A percentile compares a stretch with the other conserved stretches of the same genome.
phyloP scores from a whole-genome alignment of 768 basidiomycete genomes.

The Russula ochroleuca region DNA sequence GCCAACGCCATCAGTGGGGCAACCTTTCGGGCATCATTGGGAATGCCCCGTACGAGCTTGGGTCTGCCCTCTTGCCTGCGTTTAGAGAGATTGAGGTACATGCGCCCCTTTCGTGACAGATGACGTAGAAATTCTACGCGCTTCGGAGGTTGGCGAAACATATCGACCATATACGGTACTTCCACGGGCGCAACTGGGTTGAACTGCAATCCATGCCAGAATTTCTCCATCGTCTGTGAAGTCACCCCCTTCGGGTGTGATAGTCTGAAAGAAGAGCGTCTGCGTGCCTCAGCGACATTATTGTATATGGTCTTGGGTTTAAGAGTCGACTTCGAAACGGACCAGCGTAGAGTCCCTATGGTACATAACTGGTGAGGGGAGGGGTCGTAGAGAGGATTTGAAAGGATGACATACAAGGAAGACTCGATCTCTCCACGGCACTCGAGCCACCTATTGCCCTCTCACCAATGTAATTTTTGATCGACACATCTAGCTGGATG shows the following conservation, averaged over 20 bases:
- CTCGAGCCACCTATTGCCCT: slow-evolving; percentile 36
- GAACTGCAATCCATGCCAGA: slow-evolving; percentile 46
- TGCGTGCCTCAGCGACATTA: slow-evolving; percentile 35
- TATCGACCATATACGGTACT: slow-evolving; percentile 29
- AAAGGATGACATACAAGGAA: slow-evolving; percentile 33
- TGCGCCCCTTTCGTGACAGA: slow-evolving; percentile 45
- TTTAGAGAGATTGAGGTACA: slow-evolving; percentile 39
- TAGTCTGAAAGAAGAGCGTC: slow-evolving; percentile 45
- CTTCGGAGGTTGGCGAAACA: slow-evolving; percentile 38
- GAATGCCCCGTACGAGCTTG: slow-evolving; percentile 39
- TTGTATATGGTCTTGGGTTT: slow-evolving; percentile 36
- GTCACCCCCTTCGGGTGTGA: slow-evolving; percentile 49
- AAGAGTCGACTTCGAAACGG: slow-evolving; percentile 41
- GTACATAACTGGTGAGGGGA: not conserved
- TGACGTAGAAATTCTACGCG: slow-evolving; percentile 42
- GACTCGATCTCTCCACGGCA: slow-evolving; percentile 35
- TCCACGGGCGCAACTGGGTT: slow-evolving; percentile 20
- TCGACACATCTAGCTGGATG: slow-evolving; percentile 52
- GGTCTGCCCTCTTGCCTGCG: slow-evolving; percentile 41
- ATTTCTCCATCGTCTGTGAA: slow-evolving; percentile 34
- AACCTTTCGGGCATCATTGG: slow-evolving; percentile 11
- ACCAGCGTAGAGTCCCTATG: slow-evolving; percentile 62
- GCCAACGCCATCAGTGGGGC: slow-evolving; percentile 9
- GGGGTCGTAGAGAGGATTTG: slow-evolving; percentile 2
- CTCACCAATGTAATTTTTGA: slow-evolving; percentile 44